Conservation (phyloP, 495 filamentous ascomycete genomes). For the Penicillium macrosclerotiorum region DNA sequence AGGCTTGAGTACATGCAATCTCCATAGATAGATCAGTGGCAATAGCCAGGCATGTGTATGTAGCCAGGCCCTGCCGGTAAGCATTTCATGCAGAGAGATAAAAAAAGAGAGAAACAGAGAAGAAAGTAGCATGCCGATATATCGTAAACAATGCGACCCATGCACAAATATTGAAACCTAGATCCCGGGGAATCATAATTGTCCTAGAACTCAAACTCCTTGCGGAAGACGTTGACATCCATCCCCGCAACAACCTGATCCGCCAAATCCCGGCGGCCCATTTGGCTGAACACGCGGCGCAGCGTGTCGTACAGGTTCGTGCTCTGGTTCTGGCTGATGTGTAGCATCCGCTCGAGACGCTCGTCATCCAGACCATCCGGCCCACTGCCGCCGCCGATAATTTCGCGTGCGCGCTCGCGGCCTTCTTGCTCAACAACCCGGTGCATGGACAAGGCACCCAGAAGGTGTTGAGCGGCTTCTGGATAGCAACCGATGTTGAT, state of each 20-base stretch:
- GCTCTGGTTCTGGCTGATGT: slow-evolving; percentile 80
- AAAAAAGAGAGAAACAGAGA: slow-evolving; percentile 3
- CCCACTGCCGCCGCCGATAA: slow-evolving; percentile 59
- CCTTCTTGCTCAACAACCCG: slow-evolving; percentile 86
- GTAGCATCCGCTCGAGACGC: slow-evolving; percentile 75
- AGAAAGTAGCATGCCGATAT: slow-evolving; percentile 2
- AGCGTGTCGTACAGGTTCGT: slow-evolving; percentile 95
- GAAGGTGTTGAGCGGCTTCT: slow-evolving; percentile 91
- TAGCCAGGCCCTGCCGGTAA: slow-evolving; percentile 17
- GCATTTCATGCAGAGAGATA: slow-evolving; percentile 4
- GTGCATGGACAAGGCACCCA: slow-evolving; percentile 95
- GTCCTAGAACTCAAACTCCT: slow-evolving; percentile 70
- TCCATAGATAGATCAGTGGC: too few relatives aligned
- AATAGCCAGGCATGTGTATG: slow-evolving; percentile 10
- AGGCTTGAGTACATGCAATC: too few relatives aligned
- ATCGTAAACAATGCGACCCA: too few relatives aligned
- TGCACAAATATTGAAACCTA: too few relatives aligned
- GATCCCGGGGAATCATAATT: background rate
- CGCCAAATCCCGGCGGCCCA: slow-evolving; percentile 82
- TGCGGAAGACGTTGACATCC: slow-evolving; percentile 85
- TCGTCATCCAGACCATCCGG: slow-evolving; percentile 59
- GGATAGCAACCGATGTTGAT: slow-evolving; percentile 96
- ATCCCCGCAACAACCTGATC: slow-evolving; percentile 85
- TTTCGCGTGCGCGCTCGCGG: slow-evolving; percentile 74
- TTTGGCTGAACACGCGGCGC: slow-evolving; percentile 87